phyloP scores from a whole-genome alignment of 345 rosid species.

The Syzygium oleosum region DNA sequence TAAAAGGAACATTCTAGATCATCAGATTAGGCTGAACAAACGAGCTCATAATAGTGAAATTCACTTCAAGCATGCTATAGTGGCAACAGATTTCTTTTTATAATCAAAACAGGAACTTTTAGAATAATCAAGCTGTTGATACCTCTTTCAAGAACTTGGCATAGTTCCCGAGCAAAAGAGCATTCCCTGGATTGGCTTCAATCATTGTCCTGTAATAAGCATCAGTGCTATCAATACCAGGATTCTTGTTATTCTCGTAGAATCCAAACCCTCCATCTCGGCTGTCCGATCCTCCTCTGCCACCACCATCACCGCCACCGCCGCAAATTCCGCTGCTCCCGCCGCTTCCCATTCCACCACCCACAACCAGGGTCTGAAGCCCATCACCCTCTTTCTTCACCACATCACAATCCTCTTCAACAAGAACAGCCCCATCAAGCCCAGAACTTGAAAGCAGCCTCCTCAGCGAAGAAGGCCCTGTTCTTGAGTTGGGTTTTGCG shows the following conservation, averaged over 20 bases:
- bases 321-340: conserved; percentile 13
- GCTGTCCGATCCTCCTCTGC: neutral
- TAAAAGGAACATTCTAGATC: neutral
- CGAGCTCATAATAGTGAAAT: neutral
- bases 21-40: neutral
- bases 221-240: conserved; percentile 36
- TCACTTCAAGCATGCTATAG: neutral
- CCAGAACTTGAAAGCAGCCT: conserved; percentile 42
- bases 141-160: conserved; percentile 73
- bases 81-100: neutral
- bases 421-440: conserved; percentile 21
- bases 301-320: conserved; percentile 12
- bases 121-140: neutral
- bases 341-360: conserved; percentile 16
- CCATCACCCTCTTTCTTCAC: neutral
- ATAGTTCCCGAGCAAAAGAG: conserved; percentile 55
- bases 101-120: neutral
- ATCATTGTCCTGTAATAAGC: conserved; percentile 55
- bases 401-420: conserved; percentile 4
- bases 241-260: conserved; percentile 1
- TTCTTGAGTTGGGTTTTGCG: neutral
- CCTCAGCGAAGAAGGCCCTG: neutral
- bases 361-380: conserved; percentile 18
- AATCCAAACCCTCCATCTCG: conserved; percentile 17
- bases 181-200: conserved; percentile 37